Base-by-base conservation (phyloP, 1,139 yeast genomes). In the Blastobotrys illinoisensis region DNA sequence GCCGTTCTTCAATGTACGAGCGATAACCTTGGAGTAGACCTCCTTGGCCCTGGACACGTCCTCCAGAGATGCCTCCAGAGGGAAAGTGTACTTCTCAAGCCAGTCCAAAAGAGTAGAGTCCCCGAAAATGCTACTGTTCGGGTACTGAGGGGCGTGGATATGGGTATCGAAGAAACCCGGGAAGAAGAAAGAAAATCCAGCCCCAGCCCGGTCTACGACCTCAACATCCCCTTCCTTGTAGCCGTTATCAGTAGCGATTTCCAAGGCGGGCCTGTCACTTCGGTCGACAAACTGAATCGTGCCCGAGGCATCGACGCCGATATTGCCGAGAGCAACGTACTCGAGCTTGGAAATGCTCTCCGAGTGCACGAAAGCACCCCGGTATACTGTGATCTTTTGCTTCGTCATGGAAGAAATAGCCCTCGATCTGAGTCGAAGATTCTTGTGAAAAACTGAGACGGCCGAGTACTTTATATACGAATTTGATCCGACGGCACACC, bases 121-220 rank as follows among this genome's bases (percentile, higher is more conserved):
- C 48, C 96, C 90, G 58, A 95, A 95, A 45, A 93, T 82, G 1
- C 98, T 98, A 50, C 82, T 78, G 69, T 93, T 93, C n/a, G 98
- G 97, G 68, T 83, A 93, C 71, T 93, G 99, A 3, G 98, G 86
- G 0, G 98, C 97, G 69, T 93, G 99, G 58, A 90, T 89, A 67
- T 93, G 99, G 1, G 98, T 90, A 66, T 93, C 99, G 13, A 93
- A 75, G 64, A 93, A 90, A 0, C 99, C 99, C 0, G 99, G 99
- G 64, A 88, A 82, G 64, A 86, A 81, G 68, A 91, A 90, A 53
- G 77, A 56, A 16, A 56, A 58, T 46, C 50, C 51, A 23, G 44
- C 19, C 11, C 26, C 47, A 5, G 44, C 43, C 23, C 48, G 43
- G 9, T 51, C 24, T 4, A 56, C 49, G 2, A 44, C 18, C 5